These are phyloP conservation scores for Cyanidioschyzon merolae DNA, from an alignment of 23 red algal species.

Conservation along the genomic window DNA sequence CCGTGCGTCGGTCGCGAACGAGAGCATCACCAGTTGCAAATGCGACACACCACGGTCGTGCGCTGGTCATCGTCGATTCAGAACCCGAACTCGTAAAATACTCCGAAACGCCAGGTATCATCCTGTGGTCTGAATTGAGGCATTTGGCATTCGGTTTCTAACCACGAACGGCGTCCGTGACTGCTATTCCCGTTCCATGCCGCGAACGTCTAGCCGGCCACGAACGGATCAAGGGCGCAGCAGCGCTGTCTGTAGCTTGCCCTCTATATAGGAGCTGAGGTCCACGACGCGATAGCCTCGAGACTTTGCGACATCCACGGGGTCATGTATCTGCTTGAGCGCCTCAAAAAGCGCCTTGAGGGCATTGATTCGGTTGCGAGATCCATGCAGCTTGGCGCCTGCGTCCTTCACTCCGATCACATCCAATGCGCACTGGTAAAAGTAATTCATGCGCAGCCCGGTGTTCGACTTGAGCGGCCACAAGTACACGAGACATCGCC, in stretches of 20 bases:
- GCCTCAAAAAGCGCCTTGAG: constrained; percentile 82
- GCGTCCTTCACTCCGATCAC: constrained; percentile 71
- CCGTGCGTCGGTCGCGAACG: too few species aligned
- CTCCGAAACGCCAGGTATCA: too few species aligned
- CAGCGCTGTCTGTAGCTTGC: not conserved
- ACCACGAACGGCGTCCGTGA: too few species aligned
- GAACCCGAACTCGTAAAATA: too few species aligned
- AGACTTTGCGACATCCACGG: constrained; percentile 26
- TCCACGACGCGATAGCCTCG: constrained; percentile 28
- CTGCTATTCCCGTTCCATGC: too few species aligned
- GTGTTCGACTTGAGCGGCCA: constrained; percentile 53
- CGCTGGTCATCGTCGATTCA: too few species aligned
- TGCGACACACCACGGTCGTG: too few species aligned
- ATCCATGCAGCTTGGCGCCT: constrained; percentile 67
- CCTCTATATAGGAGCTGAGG: not conserved
- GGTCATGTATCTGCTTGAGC: constrained; percentile 30
- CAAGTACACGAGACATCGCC: constrained; percentile 44
- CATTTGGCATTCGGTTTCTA: too few species aligned
- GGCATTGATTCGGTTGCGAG: constrained; percentile 42
- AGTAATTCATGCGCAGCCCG: constrained; percentile 59
- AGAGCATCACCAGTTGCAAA: too few species aligned
- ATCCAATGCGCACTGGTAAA: constrained; percentile 53
- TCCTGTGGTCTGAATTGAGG: too few species aligned
- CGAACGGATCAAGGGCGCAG: not conserved
- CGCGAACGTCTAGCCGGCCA: too few species aligned